Evolutionary conservation across 306 rosid genomes (phyloP).

Genomic region (Prunus dulcis): DNA sequence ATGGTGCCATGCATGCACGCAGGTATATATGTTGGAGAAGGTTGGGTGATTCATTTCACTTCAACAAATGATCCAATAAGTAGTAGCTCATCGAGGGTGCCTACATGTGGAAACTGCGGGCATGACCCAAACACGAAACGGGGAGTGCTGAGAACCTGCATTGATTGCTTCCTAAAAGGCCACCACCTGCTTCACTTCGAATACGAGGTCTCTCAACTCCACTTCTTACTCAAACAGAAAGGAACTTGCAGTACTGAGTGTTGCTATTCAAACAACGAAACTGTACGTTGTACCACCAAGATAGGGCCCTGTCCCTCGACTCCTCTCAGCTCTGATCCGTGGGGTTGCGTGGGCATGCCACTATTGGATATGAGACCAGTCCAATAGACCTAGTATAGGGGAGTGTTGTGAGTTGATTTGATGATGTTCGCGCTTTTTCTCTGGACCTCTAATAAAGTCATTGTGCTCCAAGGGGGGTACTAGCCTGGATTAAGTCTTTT

Average conservation of each 20-base stretch:
- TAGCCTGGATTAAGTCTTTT: too few relatives aligned
- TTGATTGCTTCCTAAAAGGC: neutral
- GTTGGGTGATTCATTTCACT: too few relatives aligned
- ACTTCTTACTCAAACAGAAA: neutral
- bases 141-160: conserved; percentile 2
- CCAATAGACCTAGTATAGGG: too few relatives aligned
- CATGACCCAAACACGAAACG: neutral
- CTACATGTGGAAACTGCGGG: neutral
- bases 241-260: neutral
- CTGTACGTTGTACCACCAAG: neutral
- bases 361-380: too few relatives aligned
- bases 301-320: too few relatives aligned
- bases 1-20: neutral
- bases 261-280: neutral
- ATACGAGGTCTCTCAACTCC: neutral
- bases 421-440: too few relatives aligned
- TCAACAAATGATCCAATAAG: too few relatives aligned
- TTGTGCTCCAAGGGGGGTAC: too few relatives aligned
- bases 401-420: too few relatives aligned
- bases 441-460: too few relatives aligned
- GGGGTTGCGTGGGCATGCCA: too few relatives aligned
- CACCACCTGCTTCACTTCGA: neutral
- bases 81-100: neutral
- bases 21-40: neutral
- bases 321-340: too few relatives aligned